Base-by-base conservation (phyloP, 331 rosid genomes). In the Erythrophleum ivorense region DNA sequence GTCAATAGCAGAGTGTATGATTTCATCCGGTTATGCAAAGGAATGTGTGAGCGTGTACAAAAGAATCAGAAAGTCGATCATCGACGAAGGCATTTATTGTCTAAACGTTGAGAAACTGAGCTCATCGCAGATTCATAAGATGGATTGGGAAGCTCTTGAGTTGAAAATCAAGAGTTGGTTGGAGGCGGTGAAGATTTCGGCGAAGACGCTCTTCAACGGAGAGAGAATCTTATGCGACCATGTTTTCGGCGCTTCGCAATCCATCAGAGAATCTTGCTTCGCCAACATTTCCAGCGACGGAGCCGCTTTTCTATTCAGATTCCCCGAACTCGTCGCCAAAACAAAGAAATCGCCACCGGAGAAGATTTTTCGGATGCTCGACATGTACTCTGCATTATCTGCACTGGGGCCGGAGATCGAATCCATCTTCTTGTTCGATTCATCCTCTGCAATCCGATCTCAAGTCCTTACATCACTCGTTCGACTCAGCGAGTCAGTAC, bases 1-100 rank as follows among this genome's bases (percentile, higher is more conserved):
- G 45, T 64, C 86, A 5, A 91, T 92, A 12, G 92, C 97, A 0
- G 93, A 91, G 31, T 90, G 95, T 36, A 92, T 92, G 97, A 76
- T 91, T 79, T 84, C 95, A 4, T 77, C 89, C 16, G 97, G 97
- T 15, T 91, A 92, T 16, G 81, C 91, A 0, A 92, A 83, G 62
- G 97, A 92, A 78, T 92, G 95, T 41, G 49, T 84, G 10, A 66
- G 40, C 7, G 85, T 86, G 4, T 92, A 90, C 80, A 81, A 80
- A 2, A 69, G 78, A 10, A 81, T 88, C 78, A 78, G 97, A 46
- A 89, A 92, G 66, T 90, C 97, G 1, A 89, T 91, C 6, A 67
- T 90, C 10, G 93, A 89, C 46, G 97, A 92, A 84, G 93, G 86
- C 12, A 77, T 92, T 29, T 88, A 88, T 59, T 85, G 87, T 14